Evolutionary conservation across 805 yeast genomes (phyloP).

Genomic region (Barnettozyma siamensis): DNA sequence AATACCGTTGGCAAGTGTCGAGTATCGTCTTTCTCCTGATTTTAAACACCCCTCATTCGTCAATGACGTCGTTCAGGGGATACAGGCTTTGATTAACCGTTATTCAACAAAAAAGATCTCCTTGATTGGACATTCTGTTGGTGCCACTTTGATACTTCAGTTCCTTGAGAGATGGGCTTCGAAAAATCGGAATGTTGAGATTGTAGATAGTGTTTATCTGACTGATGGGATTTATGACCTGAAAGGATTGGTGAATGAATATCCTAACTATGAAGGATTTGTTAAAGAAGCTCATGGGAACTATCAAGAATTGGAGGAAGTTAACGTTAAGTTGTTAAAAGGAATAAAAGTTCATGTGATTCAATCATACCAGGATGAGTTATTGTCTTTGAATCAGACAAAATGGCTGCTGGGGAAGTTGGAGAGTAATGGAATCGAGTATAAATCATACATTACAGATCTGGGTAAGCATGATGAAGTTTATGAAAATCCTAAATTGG

Average conservation of each 20-base stretch:
- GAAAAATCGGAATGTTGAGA: constrained; percentile 1
- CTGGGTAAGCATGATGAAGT: constrained; percentile 68
- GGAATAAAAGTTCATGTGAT: constrained; percentile 32
- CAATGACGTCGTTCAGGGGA: constrained; percentile 45
- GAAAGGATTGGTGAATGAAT: constrained; percentile 45
- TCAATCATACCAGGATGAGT: constrained; percentile 65
- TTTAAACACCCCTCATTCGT: constrained; percentile 57
- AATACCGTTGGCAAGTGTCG: constrained; percentile 32
- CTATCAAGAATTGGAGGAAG: constrained; percentile 18
- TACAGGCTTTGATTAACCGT: constrained; percentile 6
- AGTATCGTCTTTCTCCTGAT: constrained; percentile 64
- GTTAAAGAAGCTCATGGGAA: constrained; percentile 52
- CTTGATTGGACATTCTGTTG: constrained; percentile 75
- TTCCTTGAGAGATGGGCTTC: constrained; percentile 3
- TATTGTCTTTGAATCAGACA: constrained; percentile 49
- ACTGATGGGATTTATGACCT: constrained; percentile 71
- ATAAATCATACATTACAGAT: constrained; percentile 27
- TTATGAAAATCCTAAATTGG: constrained; percentile 38
- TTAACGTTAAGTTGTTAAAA: constrained; percentile 4
- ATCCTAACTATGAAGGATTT: constrained; percentile 52
- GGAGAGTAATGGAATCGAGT: constrained; percentile 12
- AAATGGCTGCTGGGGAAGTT: constrained; percentile 33
- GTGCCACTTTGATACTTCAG: constrained; percentile 45
- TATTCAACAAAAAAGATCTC: constrained; percentile 18
- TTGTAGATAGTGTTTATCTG: constrained; percentile 29